Percentiles rank a stretch among this genome's conserved stretches.
Evolutionary conservation across 208 protist genomes (phyloP).

Genomic region (Phytomonas sp.): DNA sequence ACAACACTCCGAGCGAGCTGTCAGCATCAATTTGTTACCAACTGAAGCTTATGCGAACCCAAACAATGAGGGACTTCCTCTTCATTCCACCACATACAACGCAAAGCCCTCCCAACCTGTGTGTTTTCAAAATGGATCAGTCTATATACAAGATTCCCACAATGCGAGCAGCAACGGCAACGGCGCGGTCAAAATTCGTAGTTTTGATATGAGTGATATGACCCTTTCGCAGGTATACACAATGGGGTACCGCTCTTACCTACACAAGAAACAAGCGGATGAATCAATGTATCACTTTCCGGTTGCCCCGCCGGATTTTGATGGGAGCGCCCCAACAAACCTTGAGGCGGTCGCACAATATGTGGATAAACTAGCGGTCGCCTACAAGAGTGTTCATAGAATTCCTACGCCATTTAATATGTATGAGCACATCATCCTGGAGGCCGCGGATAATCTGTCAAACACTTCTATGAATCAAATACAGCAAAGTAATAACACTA

Average conservation of each 20-base stretch:
- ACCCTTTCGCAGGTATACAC: slow-evolving; percentile 61
- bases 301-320: slow-evolving; percentile 63
- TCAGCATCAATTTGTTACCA: slow-evolving; percentile 27
- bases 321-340: slow-evolving; percentile 51
- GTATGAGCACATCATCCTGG: slow-evolving; percentile 48
- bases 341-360: slow-evolving; percentile 53
- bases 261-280: slow-evolving; percentile 24
- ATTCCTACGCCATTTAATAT: slow-evolving; percentile 63
- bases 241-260: slow-evolving; percentile 44
- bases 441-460: slow-evolving; percentile 14
- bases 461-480: slow-evolving; percentile 7
- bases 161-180: slow-evolving; percentile 2
- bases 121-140: slow-evolving; percentile 37
- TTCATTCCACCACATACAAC: slow-evolving; percentile 61
- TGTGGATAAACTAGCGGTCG: slow-evolving; percentile 53
- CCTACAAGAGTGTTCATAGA: slow-evolving; percentile 29
- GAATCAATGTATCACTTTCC: slow-evolving; percentile 10
- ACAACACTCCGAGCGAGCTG: not conserved
- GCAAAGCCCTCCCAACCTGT: slow-evolving; percentile 38
- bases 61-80: slow-evolving; percentile 34
- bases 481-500: slow-evolving; percentile 1
- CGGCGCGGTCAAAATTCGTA: not conserved
- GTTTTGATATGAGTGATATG: slow-evolving; percentile 30
- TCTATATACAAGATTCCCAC: slow-evolving; percentile 59
- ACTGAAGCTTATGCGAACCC: slow-evolving; percentile 24